phyloP scores from a whole-genome alignment of 306 rosid genomes.

The Pterocarpus santalinus region DNA sequence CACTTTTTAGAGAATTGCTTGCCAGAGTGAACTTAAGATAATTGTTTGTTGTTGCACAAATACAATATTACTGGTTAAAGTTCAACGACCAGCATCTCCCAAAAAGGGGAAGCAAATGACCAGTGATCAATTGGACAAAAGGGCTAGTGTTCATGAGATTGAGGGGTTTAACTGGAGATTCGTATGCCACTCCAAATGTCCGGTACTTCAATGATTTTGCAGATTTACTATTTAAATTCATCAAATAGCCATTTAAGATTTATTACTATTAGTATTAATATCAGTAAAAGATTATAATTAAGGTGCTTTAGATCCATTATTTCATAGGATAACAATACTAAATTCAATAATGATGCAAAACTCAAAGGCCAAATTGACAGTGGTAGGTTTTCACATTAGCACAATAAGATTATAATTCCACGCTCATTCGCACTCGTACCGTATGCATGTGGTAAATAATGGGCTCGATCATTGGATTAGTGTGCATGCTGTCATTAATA shows the following conservation, averaged over 20 bases:
- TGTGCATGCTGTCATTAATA: conserved; percentile 24
- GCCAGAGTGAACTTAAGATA: not conserved
- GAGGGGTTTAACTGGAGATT: no score
- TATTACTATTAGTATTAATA: no score
- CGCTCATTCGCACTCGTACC: not conserved
- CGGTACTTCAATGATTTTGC: no score
- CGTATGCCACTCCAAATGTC: no score
- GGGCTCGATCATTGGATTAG: conserved; percentile 38
- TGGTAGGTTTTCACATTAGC: conserved; percentile 2
- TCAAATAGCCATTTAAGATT: no score
- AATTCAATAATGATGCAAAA: no score
- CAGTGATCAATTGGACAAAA: not conserved
- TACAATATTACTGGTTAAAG: not conserved
- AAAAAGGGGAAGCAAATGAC: not conserved
- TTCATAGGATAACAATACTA: no score
- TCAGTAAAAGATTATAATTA: no score
- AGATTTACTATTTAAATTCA: no score
- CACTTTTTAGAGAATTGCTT: conserved; percentile 14
- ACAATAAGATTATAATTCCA: not conserved
- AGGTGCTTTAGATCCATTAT: no score
- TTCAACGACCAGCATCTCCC: conserved; percentile 15
- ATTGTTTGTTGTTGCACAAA: not conserved
- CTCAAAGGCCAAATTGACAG: no score
- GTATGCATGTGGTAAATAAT: conserved; percentile 28
- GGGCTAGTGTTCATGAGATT: not conserved